Evolutionary conservation across 345 rosid genomes (phyloP).

Genomic region (Schrenkiella parvula): DNA sequence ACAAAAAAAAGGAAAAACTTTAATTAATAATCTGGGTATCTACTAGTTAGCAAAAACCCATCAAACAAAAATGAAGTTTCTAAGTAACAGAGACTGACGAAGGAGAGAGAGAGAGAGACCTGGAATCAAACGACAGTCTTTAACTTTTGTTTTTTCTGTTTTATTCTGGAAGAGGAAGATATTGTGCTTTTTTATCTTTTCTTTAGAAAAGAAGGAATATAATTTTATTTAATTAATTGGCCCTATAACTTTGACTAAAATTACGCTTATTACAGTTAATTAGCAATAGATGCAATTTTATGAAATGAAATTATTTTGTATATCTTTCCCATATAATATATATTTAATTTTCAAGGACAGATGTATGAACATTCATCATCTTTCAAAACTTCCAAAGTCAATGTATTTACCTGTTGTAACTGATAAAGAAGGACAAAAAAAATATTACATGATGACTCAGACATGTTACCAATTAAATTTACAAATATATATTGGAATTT

Average conservation of each 20-base stretch:
- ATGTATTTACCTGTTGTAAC: background rate
- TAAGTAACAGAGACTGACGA: slow-evolving; percentile 17
- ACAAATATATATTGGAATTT: background rate
- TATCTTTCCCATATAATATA: background rate
- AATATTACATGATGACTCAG: background rate
- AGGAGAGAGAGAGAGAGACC: slow-evolving; percentile 36
- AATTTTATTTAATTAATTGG: background rate
- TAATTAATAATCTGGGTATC: background rate
- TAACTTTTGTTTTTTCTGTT: slow-evolving; percentile 22
- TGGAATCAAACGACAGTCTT: slow-evolving; percentile 69
- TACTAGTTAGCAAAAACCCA: slow-evolving; percentile 39
- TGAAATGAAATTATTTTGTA: background rate
- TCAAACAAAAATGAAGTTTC: slow-evolving; percentile 37
- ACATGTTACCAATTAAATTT: background rate
- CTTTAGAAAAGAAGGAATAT: slow-evolving; percentile 12
- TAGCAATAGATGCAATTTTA: background rate
- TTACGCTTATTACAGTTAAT: background rate
- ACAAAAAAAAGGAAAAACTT: slow-evolving; percentile 14
- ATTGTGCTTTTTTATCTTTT: background rate
- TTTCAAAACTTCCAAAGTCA: background rate
- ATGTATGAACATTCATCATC: slow-evolving; percentile 22
- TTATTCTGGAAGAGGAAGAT: background rate
- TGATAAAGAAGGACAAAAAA: background rate
- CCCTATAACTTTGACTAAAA: background rate
- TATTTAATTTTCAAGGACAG: slow-evolving; percentile 1